Percentiles rank a stretch among this genome's conserved stretches.
Evolutionary conservation across 2,329 filamentous ascomycete species (phyloP).

Genomic region (Hypoxylon sp.): DNA sequence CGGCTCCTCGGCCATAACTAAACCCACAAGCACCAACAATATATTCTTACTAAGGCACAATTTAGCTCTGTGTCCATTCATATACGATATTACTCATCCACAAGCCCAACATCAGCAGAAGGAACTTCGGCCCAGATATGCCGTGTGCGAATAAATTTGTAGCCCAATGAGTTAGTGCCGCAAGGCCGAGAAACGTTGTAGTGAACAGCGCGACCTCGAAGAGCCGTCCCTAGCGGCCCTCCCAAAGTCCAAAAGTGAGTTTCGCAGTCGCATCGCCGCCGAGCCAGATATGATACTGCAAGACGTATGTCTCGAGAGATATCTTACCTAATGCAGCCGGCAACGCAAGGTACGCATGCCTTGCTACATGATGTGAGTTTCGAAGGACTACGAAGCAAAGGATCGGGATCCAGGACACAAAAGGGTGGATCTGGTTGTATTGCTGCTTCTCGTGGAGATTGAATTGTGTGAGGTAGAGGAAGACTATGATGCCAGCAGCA

Average conservation of each 20-base stretch:
- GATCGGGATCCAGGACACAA: slow-evolving; percentile 68
- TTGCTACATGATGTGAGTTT: slow-evolving; percentile 61
- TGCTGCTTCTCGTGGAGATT: slow-evolving; percentile 53
- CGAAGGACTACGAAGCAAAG: slow-evolving; percentile 67
- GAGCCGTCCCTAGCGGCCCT: slow-evolving; percentile 25
- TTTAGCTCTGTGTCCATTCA: slow-evolving; percentile 27
- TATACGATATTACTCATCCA: slow-evolving; percentile 50
- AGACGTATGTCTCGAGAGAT: slow-evolving; percentile 71
- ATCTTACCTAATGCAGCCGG: slow-evolving; percentile 70
- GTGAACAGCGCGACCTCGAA: slow-evolving; percentile 50
- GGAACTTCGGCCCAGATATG: neutral
- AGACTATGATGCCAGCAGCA: slow-evolving; percentile 51
- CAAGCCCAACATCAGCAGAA: slow-evolving; percentile 36
- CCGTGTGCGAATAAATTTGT: slow-evolving; percentile 43
- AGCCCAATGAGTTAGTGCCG: slow-evolving; percentile 45
- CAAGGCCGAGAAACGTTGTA: slow-evolving; percentile 48
- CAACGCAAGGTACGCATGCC: slow-evolving; percentile 59
- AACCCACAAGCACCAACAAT: neutral
- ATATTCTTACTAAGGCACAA: neutral
- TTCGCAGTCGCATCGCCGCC: slow-evolving; percentile 70
- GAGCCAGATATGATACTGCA: slow-evolving; percentile 74
- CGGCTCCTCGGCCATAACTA: neutral
- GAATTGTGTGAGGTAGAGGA: slow-evolving; percentile 54
- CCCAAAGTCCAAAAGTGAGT: slow-evolving; percentile 54
- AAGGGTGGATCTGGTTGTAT: slow-evolving; percentile 68